Evolutionary conservation across 108 stramenopile genomes (phyloP).

Genomic region (Skeletonema potamos): DNA sequence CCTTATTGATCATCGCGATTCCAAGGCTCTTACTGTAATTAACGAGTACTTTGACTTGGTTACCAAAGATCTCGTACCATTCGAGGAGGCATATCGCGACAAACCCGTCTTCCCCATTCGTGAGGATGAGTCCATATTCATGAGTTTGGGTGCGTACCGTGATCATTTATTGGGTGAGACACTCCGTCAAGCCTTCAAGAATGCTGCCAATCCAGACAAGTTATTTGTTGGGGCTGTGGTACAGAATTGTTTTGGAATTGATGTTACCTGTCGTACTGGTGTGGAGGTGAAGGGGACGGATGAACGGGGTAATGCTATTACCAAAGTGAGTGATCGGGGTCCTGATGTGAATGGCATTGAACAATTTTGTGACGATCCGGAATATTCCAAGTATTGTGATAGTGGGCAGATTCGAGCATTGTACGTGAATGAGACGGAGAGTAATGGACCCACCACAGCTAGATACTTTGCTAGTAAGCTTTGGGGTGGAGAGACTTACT

Average conservation of each 20-base stretch:
- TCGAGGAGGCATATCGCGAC: slow-evolving; percentile 60
- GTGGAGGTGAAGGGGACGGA: slow-evolving; percentile 70
- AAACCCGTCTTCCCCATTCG: slow-evolving; percentile 64
- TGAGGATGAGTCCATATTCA: slow-evolving; percentile 78
- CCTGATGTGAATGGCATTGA: slow-evolving; percentile 77
- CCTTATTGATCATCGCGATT: slow-evolving; percentile 25
- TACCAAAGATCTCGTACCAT: slow-evolving; percentile 38
- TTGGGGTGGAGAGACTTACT: slow-evolving; percentile 92
- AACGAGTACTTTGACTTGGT: slow-evolving; percentile 52
- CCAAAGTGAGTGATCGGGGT: slow-evolving; percentile 59
- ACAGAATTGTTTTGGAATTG: slow-evolving; percentile 91
- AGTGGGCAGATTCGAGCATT: slow-evolving; percentile 77
- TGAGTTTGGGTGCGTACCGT: slow-evolving; percentile 87
- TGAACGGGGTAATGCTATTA: slow-evolving; percentile 41
- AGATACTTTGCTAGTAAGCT: slow-evolving; percentile 89
- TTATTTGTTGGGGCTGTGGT: slow-evolving; percentile 87
- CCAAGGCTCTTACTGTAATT: slow-evolving; percentile 36
- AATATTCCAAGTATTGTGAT: slow-evolving; percentile 60
- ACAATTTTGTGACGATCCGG: slow-evolving; percentile 63
- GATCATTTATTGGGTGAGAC: slow-evolving; percentile 86
- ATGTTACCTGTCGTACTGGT: slow-evolving; percentile 65
- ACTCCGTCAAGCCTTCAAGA: slow-evolving; percentile 72
- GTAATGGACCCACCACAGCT: slow-evolving; percentile 89
- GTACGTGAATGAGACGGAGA: slow-evolving; percentile 87
- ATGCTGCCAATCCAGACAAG: slow-evolving; percentile 75